Percentiles rank a stretch among this genome's conserved stretches.
These are phyloP conservation scores for Ophiostoma perfectum DNA, from an alignment of 2,329 filamentous ascomycete genomes.

Conservation along the genomic window DNA sequence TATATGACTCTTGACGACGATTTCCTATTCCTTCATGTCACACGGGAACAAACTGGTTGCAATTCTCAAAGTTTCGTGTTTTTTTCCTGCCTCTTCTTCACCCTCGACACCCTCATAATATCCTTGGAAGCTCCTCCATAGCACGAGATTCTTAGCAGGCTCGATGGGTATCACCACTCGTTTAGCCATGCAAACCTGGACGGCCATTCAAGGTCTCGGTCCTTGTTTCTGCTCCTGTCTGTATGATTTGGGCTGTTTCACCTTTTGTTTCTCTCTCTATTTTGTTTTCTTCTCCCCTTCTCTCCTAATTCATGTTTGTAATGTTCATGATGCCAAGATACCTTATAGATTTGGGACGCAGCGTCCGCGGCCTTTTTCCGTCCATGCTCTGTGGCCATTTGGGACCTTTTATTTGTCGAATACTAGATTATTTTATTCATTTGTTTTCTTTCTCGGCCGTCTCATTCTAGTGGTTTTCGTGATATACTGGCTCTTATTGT, in stretches of 20 bases:
- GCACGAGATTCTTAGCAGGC: no score
- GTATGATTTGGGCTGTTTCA: not conserved
- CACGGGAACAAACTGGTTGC: not conserved
- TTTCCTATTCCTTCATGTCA: not conserved
- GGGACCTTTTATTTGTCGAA: not conserved
- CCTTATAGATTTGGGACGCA: conserved; percentile 24
- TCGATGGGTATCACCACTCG: no score
- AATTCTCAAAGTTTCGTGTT: not conserved
- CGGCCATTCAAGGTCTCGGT: not conserved
- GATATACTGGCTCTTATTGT: not conserved
- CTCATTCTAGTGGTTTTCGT: not conserved
- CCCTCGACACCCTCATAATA: not conserved
- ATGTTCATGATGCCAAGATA: conserved; percentile 20
- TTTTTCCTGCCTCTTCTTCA: not conserved
- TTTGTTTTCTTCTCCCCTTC: not conserved
- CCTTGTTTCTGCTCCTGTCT: not conserved
- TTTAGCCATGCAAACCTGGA: no score
- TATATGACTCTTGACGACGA: conserved; percentile 4
- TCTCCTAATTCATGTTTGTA: conserved; percentile 20
- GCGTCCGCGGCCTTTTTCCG: conserved; percentile 16
- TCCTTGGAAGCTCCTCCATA: not conserved
- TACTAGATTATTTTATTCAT: not conserved
- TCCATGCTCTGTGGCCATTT: not conserved
- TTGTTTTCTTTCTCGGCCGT: not conserved
- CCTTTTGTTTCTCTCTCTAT: not conserved